Conservation (phyloP, 164 flowering plant genomes). For the Kingdonia uniflora region DNA sequence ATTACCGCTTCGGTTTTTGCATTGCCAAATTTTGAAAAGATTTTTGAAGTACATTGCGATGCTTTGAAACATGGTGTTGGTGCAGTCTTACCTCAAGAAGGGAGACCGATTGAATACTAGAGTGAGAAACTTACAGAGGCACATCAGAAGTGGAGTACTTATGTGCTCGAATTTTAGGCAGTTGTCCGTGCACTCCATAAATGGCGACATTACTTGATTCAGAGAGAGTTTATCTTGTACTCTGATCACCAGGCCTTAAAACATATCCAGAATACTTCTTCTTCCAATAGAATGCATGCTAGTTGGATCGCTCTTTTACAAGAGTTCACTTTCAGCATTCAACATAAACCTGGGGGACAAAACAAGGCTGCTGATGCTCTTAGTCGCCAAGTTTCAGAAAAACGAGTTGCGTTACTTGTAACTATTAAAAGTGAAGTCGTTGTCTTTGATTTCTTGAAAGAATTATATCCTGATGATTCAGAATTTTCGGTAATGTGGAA, state of each 20-base stretch:
- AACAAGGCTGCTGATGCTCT: conserved; percentile 1
- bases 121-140: neutral
- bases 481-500: neutral
- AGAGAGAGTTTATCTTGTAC: neutral
- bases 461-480: neutral
- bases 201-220: neutral
- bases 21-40: neutral
- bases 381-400: no score
- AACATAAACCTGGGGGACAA: neutral
- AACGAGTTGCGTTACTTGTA: neutral
- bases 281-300: neutral
- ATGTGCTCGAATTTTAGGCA: neutral
- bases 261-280: neutral
- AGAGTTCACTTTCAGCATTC: neutral
- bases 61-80: neutral
- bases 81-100: neutral
- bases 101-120: neutral
- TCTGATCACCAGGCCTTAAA: conserved; percentile 1
- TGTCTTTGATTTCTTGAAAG: neutral
- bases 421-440: neutral
- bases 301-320: neutral
- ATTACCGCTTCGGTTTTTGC: neutral
- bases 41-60: neutral
- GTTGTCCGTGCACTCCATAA: neutral
- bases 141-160: neutral